Percentiles rank a stretch among this genome's conserved stretches.
Conservation (phyloP, 179 eudicot species). For the Corrigiola litoralis region DNA sequence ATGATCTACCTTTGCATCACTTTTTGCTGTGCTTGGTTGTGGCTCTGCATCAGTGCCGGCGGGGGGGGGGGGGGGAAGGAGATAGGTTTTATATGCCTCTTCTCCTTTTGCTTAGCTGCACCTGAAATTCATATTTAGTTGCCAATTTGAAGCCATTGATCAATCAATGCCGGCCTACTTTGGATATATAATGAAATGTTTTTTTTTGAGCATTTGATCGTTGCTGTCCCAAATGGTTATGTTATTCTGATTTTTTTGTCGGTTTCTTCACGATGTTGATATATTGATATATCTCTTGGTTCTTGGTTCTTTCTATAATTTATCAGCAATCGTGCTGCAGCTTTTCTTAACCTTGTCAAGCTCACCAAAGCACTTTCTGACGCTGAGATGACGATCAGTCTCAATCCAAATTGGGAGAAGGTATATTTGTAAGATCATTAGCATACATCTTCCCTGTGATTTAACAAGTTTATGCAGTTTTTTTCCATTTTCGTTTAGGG, state of each 20-base stretch:
- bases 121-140: too few species aligned
- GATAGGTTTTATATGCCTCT: too few species aligned
- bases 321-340: slow-evolving; percentile 95
- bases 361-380: slow-evolving; percentile 93
- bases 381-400: slow-evolving; percentile 83
- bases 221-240: background rate
- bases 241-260: background rate
- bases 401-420: slow-evolving; percentile 95
- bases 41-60: too few species aligned
- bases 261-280: background rate
- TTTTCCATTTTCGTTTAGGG: slow-evolving; percentile 49
- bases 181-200: too few species aligned
- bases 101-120: too few species aligned
- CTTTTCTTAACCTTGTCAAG: slow-evolving; percentile 82
- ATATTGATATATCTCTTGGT: slow-evolving; percentile 3
- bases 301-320: slow-evolving; percentile 3
- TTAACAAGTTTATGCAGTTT: slow-evolving; percentile 5
- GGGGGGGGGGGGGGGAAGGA: too few species aligned
- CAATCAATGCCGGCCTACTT: too few species aligned
- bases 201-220: background rate
- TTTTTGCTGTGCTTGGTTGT: too few species aligned
- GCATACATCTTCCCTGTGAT: background rate
- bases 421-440: slow-evolving; percentile 25
- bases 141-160: too few species aligned
- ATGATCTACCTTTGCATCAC: too few species aligned